Evolutionary conservation across 805 yeast species (phyloP), one percentile per base, ranked within the genome.

Genomic region (Candida orba): DNA sequence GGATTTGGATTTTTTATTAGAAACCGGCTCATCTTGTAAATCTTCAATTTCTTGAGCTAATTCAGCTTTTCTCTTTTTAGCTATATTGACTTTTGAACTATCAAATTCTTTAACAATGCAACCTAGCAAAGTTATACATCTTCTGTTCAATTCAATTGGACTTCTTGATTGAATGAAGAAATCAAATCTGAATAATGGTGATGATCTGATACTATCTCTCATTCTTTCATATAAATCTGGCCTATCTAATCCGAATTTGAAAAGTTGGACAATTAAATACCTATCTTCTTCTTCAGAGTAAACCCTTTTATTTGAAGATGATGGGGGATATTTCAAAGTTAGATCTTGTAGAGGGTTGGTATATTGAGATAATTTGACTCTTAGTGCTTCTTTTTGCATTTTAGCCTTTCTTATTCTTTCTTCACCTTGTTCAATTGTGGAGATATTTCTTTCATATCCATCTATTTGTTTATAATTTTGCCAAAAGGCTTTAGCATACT

Each of bases 231-330:
- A 85, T 14, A 91, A 67, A 56, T 85, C 88, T 13, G 79, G 81
- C 22, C 81, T 71, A 52, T 87, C 96, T 30, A 90, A 62, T 0
- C 99, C 99, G 58, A 76, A 78, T 47, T 83, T 72, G 66, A 84
- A 82, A 57, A 88, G 66, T 68, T 85, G 90, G 14, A 89, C 77
- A 45, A 93, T 66, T 52, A 93, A 65, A 62, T 85, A 93, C 53
- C 96, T 71, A 63, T 93, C 99, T 60, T 93, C 97, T 48, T 85
- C 95, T 40, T 86, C 95, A 27, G 86, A 78, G 63, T 79, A 93
- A 3, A 83, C 75, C 55, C 81, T 78, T 58, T 79, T 77, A 33
- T 75, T 68, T 8, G 84, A 69, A 3, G 84, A 74, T 3, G 79
- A 75, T 8, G 93, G 88, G 4, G 95, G 95, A 49, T 72, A 75